These are phyloP conservation scores for Baffinella frigidus DNA, from an alignment of 208 protist species.

Conservation along the genomic window DNA sequence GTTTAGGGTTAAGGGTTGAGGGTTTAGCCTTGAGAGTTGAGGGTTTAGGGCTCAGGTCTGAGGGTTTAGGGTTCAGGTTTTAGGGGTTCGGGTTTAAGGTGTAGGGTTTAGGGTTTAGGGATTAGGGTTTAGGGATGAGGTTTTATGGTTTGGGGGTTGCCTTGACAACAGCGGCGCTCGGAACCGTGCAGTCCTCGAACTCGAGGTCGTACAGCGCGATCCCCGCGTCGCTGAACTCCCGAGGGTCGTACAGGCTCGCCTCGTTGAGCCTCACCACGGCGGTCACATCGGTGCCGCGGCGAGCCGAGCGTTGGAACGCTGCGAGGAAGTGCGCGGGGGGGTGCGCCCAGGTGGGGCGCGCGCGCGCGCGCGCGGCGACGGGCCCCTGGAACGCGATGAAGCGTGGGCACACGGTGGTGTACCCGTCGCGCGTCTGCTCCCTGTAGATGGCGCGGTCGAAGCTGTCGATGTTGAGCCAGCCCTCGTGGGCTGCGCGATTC, in stretches of 20 bases:
- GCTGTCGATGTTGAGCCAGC: not conserved
- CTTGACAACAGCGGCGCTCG: not conserved
- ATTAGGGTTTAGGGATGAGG: too few relatives aligned
- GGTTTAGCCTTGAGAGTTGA: too few relatives aligned
- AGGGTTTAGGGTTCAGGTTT: too few relatives aligned
- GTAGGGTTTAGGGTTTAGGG: too few relatives aligned
- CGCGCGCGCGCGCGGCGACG: not conserved
- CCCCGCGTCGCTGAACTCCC: not conserved
- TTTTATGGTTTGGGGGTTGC: too few relatives aligned
- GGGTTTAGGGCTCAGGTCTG: too few relatives aligned
- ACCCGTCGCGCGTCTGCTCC: not conserved
- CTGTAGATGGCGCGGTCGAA: not conserved
- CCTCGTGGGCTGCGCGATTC: not conserved
- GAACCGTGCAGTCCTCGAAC: conserved; percentile 45
- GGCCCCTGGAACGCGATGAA: conserved; percentile 36
- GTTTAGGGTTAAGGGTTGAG: too few relatives aligned
- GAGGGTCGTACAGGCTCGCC: conserved; percentile 4
- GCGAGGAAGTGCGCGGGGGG: not conserved
- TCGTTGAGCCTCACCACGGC: conserved; percentile 46
- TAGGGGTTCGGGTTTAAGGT: too few relatives aligned
- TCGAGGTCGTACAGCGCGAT: conserved; percentile 14
- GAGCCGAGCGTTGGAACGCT: too few relatives aligned
- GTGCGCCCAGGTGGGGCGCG: not conserved
- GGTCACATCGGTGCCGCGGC: not conserved
- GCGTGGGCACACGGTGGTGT: not conserved